Conservation (phyloP, 2,329 filamentous ascomycete genomes). For the Hymenoscyphus repandus region DNA sequence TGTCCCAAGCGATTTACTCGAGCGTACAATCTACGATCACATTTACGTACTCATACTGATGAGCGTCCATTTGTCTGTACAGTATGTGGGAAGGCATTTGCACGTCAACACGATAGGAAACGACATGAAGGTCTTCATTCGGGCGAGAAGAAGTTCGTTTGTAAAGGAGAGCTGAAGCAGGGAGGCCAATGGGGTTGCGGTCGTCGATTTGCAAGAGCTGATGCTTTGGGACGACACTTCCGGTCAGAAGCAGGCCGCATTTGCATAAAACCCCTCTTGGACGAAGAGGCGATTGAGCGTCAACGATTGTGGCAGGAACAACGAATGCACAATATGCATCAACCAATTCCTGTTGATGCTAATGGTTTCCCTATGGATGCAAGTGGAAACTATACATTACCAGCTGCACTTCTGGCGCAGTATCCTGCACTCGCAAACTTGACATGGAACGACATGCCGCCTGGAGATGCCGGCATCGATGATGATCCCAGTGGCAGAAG, state of each 20-base stretch:
- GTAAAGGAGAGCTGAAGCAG: slow-evolving; percentile 81
- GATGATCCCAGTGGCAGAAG: slow-evolving; percentile 74
- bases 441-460: slow-evolving; percentile 74
- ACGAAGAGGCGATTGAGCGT: slow-evolving; percentile 84
- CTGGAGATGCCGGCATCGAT: slow-evolving; percentile 56
- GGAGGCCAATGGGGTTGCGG: slow-evolving; percentile 89
- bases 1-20: slow-evolving; percentile 96
- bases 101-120: slow-evolving; percentile 94
- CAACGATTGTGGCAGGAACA: slow-evolving; percentile 72
- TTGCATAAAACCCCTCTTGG: slow-evolving; percentile 94
- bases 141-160: slow-evolving; percentile 98
- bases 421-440: slow-evolving; percentile 90
- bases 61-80: slow-evolving; percentile 96
- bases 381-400: slow-evolving; percentile 62
- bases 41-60: slow-evolving; percentile 93
- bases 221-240: slow-evolving; percentile 92
- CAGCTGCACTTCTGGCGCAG: slow-evolving; percentile 80
- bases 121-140: slow-evolving; percentile 94
- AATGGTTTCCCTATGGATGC: slow-evolving; percentile 54
- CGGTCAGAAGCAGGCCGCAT: slow-evolving; percentile 90
- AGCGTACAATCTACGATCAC: slow-evolving; percentile 93
- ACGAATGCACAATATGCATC: slow-evolving; percentile 59
- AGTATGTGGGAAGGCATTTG: slow-evolving; percentile 95
- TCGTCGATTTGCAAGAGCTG: slow-evolving; percentile 86
- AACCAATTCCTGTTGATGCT: slow-evolving; percentile 56